Conservation (phyloP, 2,329 filamentous ascomycete genomes). For the Exutisphaerella laricina region DNA sequence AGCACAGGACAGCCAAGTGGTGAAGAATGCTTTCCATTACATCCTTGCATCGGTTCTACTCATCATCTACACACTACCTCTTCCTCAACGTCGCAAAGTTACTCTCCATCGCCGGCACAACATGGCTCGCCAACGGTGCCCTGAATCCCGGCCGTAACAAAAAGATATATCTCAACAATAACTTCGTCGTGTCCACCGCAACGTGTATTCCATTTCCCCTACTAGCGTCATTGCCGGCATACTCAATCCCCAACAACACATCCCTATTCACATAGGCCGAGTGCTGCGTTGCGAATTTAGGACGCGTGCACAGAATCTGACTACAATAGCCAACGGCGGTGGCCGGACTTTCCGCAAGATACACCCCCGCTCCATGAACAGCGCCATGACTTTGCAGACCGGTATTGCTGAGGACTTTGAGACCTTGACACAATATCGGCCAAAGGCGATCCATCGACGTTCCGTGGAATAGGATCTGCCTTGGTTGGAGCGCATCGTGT, state of each 20-base stretch:
- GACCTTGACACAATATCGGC: conserved; percentile 8
- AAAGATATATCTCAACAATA: conserved; percentile 7
- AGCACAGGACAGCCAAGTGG: too few species aligned
- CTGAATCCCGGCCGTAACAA: conserved; percentile 3
- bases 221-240: conserved; percentile 2
- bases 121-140: conserved; percentile 7
- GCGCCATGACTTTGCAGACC: conserved; percentile 6
- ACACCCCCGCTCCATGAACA: conserved; percentile 5
- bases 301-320: not conserved
- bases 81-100: conserved; percentile 6
- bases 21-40: too few species aligned
- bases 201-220: conserved; percentile 7
- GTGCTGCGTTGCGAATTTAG: conserved; percentile 2
- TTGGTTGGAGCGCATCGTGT: conserved; percentile 4
- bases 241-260: conserved; percentile 10
- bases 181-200: conserved; percentile 7
- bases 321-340: conserved; percentile 1
- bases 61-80: too few species aligned
- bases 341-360: conserved; percentile 6
- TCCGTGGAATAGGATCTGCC: conserved; percentile 10
- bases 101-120: conserved; percentile 4
- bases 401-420: conserved; percentile 8
- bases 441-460: conserved; percentile 8
- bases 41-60: too few species aligned
- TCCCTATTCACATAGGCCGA: conserved; percentile 1